Conservation (phyloP, 2,329 filamentous ascomycete genomes). For the Fusarium equiseti region DNA sequence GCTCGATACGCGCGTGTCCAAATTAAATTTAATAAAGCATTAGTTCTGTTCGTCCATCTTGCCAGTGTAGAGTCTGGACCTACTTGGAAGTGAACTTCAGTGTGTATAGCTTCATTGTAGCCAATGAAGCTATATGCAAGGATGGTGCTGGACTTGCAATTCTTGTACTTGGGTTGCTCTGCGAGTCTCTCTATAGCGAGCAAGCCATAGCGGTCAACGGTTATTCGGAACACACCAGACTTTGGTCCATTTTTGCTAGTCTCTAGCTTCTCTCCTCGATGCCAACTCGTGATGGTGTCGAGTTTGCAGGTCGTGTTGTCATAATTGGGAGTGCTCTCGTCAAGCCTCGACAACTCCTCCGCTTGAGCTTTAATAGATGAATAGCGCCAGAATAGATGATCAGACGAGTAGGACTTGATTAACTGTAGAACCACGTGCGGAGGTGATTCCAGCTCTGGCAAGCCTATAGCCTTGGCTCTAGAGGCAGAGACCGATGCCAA, state of each 20-base stretch:
- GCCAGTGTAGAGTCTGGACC: neutral
- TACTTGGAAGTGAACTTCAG: neutral
- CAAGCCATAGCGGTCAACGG: neutral
- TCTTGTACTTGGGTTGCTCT: neutral
- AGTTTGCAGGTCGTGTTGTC: neutral
- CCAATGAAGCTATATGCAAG: neutral
- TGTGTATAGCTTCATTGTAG: neutral
- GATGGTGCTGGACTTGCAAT: no score
- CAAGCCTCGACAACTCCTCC: neutral
- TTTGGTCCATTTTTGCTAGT: neutral
- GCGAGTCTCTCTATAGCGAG: slow-evolving; percentile 1
- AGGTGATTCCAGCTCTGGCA: neutral
- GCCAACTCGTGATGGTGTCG: neutral
- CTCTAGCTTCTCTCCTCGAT: neutral
- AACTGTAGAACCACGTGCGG: neutral
- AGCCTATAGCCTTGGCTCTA: neutral
- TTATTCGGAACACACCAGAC: neutral
- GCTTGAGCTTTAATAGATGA: neutral
- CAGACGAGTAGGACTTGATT: neutral
- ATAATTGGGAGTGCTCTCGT: neutral
- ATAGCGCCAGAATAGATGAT: neutral
- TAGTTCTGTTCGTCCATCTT: neutral
- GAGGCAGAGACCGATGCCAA: neutral
- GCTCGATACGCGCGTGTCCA: neutral
- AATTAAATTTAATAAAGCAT: neutral